These are phyloP conservation scores for Aleurites moluccanus DNA, from an alignment of 441 rosid genomes.

Conservation along the genomic window DNA sequence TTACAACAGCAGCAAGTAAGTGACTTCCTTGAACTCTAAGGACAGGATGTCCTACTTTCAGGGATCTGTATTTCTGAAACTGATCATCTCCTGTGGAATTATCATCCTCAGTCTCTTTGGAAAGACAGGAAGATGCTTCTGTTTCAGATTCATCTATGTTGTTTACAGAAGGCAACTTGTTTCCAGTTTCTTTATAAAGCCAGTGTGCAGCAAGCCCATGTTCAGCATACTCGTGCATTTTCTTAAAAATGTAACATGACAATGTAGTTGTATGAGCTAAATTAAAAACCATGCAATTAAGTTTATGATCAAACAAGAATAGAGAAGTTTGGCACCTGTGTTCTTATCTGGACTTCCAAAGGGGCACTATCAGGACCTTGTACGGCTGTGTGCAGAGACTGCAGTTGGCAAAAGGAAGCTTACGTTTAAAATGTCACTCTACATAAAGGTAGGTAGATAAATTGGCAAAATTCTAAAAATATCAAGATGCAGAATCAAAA, in stretches of 20 bases:
- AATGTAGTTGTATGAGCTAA: conserved; percentile 10
- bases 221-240: conserved; percentile 80
- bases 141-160: conserved; percentile 47
- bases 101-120: conserved; percentile 41
- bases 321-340: conserved; percentile 46
- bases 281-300: not conserved
- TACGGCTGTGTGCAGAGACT: conserved; percentile 82
- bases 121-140: conserved; percentile 40
- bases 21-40: conserved; percentile 77
- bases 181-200: conserved; percentile 78
- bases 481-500: not conserved
- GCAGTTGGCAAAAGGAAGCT: conserved; percentile 33
- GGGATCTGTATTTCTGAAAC: conserved; percentile 52
- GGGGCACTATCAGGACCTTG: conserved; percentile 73
- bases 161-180: conserved; percentile 37
- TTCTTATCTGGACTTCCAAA: conserved; percentile 81
- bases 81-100: conserved; percentile 37
- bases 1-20: conserved; percentile 71
- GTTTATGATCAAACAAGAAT: conserved; percentile 15
- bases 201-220: conserved; percentile 89
- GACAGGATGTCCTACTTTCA: conserved; percentile 71
- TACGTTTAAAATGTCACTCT: not conserved
- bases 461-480: not conserved
- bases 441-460: not conserved
- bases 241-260: conserved; percentile 36